Base-by-base conservation (phyloP, 495 filamentous ascomycete genomes). In the Xylaria telfairii region DNA sequence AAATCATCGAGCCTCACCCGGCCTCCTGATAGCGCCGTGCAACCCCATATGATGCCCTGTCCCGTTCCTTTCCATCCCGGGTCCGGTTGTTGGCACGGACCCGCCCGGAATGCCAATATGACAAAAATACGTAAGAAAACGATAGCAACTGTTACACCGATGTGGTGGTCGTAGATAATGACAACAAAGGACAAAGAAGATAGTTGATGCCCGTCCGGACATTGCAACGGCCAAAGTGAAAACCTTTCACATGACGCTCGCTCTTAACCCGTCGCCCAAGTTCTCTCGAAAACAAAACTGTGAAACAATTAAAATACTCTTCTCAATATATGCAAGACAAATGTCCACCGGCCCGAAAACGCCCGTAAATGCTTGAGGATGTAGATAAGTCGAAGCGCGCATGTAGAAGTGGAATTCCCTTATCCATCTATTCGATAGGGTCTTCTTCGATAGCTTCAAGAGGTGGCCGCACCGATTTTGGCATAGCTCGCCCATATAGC, bases 401-500 rank as follows among this genome's bases (percentile, higher is more conserved):
- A n/a, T 26, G 39, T 54, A 57, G 61, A n/a, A 28, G 28, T 49
- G 10, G 30, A 17, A 32, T 53, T 54, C 24, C 10, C 32, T 19
- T 1, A 41, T 41, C 47, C 19, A 37, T 63, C 65, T 75, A 80
- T 71, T 85, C 83, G 56, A 83, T 71, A 13, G 78, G 73, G 56
- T 86, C 84, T 65, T 86, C 84, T 42, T 83, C 82, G 49, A 85
- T 83, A 7, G 83, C 82, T 44, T 83, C 83, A 30, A 83, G 74
- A 17, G 83, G 84, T 21, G 83, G 84, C 32, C 79, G 79, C 24
- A 81, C 80, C 21, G 80, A 86, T 51, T 81, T 82, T 53, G 75
- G 82, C 30, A 78, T 81, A 28, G 67, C 70, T 63, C 75, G 83
- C 57, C 80, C 86, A 72, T 84, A 86, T 72, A 77, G 79, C 87